phyloP scores from a whole-genome alignment of 371 early-diverging fungal genomes.

The Vairimorpha apis region DNA sequence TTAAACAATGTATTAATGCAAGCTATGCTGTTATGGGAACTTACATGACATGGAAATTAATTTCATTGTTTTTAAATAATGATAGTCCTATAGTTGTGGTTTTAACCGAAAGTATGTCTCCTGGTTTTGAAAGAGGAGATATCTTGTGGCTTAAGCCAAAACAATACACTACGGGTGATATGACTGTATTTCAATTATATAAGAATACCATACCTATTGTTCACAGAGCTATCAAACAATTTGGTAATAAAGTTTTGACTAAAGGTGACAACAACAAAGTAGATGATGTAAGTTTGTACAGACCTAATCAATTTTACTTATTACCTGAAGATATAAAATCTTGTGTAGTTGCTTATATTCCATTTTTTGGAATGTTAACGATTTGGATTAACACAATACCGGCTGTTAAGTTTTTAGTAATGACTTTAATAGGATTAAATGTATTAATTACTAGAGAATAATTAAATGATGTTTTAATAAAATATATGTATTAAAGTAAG shows the following conservation, averaged over 20 bases:
- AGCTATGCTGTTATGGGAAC: slow-evolving; percentile 62
- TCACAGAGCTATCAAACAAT: slow-evolving; percentile 76
- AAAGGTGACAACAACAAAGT: slow-evolving; percentile 93
- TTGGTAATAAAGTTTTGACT: slow-evolving; percentile 68
- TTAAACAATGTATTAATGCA: slow-evolving; percentile 55
- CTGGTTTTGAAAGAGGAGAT: slow-evolving; percentile 92
- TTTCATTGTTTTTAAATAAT: slow-evolving; percentile 74
- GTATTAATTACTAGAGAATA: slow-evolving; percentile 52
- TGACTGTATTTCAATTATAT: slow-evolving; percentile 83
- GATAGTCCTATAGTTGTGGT: slow-evolving; percentile 97
- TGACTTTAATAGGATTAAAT: slow-evolving; percentile 35
- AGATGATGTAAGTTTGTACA: slow-evolving; percentile 85
- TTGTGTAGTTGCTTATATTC: slow-evolving; percentile 64
- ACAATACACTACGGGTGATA: slow-evolving; percentile 72
- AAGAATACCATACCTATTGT: slow-evolving; percentile 89
- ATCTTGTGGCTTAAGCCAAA: slow-evolving; percentile 78
- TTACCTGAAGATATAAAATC: slow-evolving; percentile 47
- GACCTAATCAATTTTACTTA: slow-evolving; percentile 72
- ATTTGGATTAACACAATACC: slow-evolving; percentile 58
- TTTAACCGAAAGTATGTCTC: slow-evolving; percentile 93
- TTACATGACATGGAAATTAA: slow-evolving; percentile 88
- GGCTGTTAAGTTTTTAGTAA: slow-evolving; percentile 49
- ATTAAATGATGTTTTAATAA: no score
- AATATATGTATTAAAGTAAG: no score
- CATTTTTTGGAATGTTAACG: slow-evolving; percentile 88